Evolutionary conservation across 1,284 basidiomycete genomes (phyloP), one percentile per base, ranked within the genome.

Genomic region (Sporisorium sorghi): DNA sequence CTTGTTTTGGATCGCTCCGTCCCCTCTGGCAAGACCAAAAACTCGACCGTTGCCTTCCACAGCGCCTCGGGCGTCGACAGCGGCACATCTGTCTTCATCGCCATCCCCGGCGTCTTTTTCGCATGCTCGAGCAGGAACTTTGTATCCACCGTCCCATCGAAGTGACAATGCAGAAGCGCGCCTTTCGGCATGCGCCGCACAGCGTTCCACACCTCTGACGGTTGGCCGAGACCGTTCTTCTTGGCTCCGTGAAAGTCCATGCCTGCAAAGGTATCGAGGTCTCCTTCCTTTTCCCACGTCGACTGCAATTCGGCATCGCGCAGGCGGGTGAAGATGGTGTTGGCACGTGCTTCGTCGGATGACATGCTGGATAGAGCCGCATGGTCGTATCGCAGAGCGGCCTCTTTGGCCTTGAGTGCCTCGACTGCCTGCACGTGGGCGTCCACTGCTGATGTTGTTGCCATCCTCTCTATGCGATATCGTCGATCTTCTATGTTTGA

Each of bases 111-210:
- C 5, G 71, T 76, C 37, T 52, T 42, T 7, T 24, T 48, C 10
- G 71, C 71, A 21, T 55, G 58, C 19, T 57, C 56, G 15, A 81
- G 47, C 40, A 80, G 39, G 23, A 77, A 80, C 26, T 60, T 55
- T 1, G 70, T 63, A 30, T 79, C 73, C 17, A 80, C 76, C 1
- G 76, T 80, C 6, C 73, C 80, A 47, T 81, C 80, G 56, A 81
- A 77, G 26, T 81, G 78, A 49, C 78, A 78, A 42, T 80, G 78
- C 42, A 80, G 46, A 4, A 73, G 49, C 7, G 73, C 76, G 5
- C 78, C 78, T 42, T 80, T 80, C 4, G 78, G 78, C 76, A 80
- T 80, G 21, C 56, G 21, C 8, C 37, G 54, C 21, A 70, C 46
- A 4, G 58, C 54, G 2, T 58, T 43, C 75, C 71, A 73, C 3